Evolutionary conservation across 2,329 filamentous ascomycete species (phyloP).

Genomic region (Pezicula radicicola): DNA sequence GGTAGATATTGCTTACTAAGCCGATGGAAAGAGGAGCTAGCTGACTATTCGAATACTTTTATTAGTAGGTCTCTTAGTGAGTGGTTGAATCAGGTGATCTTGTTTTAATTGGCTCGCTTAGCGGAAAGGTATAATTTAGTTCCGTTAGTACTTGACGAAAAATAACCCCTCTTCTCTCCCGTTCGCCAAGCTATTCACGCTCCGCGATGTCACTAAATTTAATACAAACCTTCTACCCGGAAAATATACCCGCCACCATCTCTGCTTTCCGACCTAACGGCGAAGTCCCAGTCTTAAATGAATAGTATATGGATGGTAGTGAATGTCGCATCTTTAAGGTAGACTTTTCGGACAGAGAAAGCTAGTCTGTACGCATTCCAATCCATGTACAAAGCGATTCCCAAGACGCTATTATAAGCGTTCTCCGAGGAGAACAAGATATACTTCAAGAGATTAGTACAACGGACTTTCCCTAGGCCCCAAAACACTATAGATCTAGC

Average conservation of each 20-base stretch:
- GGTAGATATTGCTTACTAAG: too few relatives aligned
- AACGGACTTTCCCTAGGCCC: background rate
- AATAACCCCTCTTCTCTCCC: too few relatives aligned
- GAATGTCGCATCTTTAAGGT: background rate
- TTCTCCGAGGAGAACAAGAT: background rate
- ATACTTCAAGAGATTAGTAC: background rate
- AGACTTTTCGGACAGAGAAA: background rate
- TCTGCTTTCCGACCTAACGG: background rate
- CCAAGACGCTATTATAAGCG: conserved; percentile 1
- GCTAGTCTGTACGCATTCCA: conserved; percentile 1
- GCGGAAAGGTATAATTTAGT: too few relatives aligned
- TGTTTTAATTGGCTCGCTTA: too few relatives aligned
- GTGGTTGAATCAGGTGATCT: too few relatives aligned
- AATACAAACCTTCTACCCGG: background rate
- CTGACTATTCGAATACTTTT: too few relatives aligned
- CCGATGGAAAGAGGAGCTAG: too few relatives aligned
- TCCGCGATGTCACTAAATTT: background rate
- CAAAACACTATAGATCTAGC: background rate
- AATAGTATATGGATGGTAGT: background rate
- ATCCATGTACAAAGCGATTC: background rate
- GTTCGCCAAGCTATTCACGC: too few relatives aligned
- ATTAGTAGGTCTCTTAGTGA: too few relatives aligned
- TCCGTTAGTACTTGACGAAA: too few relatives aligned
- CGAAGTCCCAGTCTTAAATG: background rate
- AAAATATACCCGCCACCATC: background rate